Evolutionary conservation across 768 basidiomycete genomes (phyloP).

Genomic region (Scleroderma bovista): DNA sequence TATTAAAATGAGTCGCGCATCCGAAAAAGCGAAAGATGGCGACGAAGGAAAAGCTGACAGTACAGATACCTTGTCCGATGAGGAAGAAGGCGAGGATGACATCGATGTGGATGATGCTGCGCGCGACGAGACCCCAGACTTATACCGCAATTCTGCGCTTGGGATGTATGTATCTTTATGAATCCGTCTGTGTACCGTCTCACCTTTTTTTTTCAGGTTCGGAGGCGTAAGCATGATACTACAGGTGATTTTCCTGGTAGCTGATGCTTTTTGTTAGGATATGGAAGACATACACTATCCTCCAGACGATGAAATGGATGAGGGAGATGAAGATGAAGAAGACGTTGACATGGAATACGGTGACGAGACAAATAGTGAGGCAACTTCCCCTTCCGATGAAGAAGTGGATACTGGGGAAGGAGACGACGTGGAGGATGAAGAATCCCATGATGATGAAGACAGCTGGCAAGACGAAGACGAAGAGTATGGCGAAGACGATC

Average conservation of each 20-base stretch:
- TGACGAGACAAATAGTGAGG: slow-evolving; percentile 78
- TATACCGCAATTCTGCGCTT: slow-evolving; percentile 93
- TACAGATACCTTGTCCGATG: slow-evolving; percentile 36
- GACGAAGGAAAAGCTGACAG: slow-evolving; percentile 41
- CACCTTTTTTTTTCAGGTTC: slow-evolving; percentile 38
- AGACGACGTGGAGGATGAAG: slow-evolving; percentile 51
- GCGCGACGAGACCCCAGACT: slow-evolving; percentile 82
- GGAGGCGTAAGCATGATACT: slow-evolving; percentile 59
- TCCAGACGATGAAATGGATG: slow-evolving; percentile 73
- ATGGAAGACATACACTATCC: slow-evolving; percentile 76
- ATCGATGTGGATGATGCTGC: slow-evolving; percentile 51
- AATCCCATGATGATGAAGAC: slow-evolving; percentile 39
- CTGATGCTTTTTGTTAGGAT: slow-evolving; percentile 46
- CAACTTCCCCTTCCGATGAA: slow-evolving; percentile 71
- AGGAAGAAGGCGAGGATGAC: slow-evolving; percentile 50
- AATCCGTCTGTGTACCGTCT: background rate
- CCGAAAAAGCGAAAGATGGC: slow-evolving; percentile 57
- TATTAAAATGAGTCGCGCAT: slow-evolving; percentile 93
- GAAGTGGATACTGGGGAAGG: slow-evolving; percentile 61
- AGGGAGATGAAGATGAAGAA: slow-evolving; percentile 74
- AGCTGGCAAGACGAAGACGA: slow-evolving; percentile 57
- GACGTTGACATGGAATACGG: slow-evolving; percentile 88
- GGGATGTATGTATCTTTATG: slow-evolving; percentile 67
- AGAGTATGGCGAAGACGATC: slow-evolving; percentile 56
- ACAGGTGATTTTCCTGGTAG: slow-evolving; percentile 7